Evolutionary conservation across 2,329 filamentous ascomycete species (phyloP), one percentile per base, ranked within the genome.

Genomic region (Seiridium unicorne): DNA sequence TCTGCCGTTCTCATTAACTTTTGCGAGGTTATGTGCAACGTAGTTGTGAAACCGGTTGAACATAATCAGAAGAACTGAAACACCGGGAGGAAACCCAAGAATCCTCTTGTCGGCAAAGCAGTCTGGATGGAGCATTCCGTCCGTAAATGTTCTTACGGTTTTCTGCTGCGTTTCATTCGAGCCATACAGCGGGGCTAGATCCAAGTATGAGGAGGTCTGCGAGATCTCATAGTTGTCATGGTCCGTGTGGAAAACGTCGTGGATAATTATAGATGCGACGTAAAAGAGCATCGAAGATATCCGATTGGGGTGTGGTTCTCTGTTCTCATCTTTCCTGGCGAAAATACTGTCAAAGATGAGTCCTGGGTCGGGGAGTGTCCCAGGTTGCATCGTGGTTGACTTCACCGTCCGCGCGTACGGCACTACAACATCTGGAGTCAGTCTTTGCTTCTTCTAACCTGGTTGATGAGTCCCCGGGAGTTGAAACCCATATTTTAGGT

Each of bases 1-100:
- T 31, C 91, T 85, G 13, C 87, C 88, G 49, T 86, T 85, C 68
- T 97, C 93, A 68, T 97, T 97, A 74, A 97, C 94, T n/a, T 83
- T 77, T 0, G 90, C 90, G 18, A 97, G 79, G 62, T 94, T 89
- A 58, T 87, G 84, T 1, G 91, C 93, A 0, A 93, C 86, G 64
- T 95, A 84, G 75, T 98, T 97, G 76, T 97, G 94, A 76, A 96
- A 96, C 32, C 88, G 84, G 68, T 89, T 89, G 76, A 92, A 89
- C 89, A 93, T 92, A 73, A 93, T 82, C 35, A 93, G 75, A 3
- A 93, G 68, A 4, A 91, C 87, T 59, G 86, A 83, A 4, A 90
- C 89, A 10, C 89, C 89, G 0, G 91, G 88, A 0, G 90, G 91
- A 68, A 91, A 88, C 8, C 85, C 88, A 32, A 89, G 74, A 2